Conservation (phyloP, 257 asterid genomes). For the Ballota nigra region DNA sequence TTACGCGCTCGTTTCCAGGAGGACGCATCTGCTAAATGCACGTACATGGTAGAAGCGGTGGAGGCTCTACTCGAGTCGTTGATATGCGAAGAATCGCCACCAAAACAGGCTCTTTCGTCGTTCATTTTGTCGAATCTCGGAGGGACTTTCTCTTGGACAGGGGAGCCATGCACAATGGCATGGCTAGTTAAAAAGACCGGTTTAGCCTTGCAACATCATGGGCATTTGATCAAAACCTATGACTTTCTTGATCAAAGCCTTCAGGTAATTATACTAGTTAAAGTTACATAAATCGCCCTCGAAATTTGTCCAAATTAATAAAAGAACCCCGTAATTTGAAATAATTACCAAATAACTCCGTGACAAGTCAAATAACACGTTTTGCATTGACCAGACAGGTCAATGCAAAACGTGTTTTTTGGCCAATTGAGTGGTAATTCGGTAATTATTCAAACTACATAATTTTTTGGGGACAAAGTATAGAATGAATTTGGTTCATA, state of each 20-base stretch:
- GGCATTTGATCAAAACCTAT: constrained; percentile 64
- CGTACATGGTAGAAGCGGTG: constrained; percentile 60
- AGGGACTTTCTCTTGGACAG: constrained; percentile 87
- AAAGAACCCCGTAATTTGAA: no score
- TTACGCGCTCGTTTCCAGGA: constrained; percentile 51
- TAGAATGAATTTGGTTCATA: no score
- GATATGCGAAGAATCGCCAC: constrained; percentile 44
- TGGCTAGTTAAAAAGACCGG: constrained; percentile 85
- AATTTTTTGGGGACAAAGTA: no score
- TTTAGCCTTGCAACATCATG: constrained; percentile 51
- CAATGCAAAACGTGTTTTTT: no score
- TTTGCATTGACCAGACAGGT: no score
- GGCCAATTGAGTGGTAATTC: no score
- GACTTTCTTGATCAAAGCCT: constrained; percentile 68
- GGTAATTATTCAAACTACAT: no score
- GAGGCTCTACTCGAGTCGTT: constrained; percentile 54
- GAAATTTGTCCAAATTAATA: no score
- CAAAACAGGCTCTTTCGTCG: constrained; percentile 55
- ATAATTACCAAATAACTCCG: no score
- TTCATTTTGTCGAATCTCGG: constrained; percentile 74
- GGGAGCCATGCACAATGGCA: constrained; percentile 73
- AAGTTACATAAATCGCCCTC: no score
- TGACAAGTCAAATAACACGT: no score
- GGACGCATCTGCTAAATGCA: constrained; percentile 41
- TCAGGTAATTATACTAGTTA: constrained; percentile 39